Evolutionary conservation across 352 stramenopile genomes (phyloP), one percentile per base, ranked within the genome.

Genomic region (Pythium myriotylum): DNA sequence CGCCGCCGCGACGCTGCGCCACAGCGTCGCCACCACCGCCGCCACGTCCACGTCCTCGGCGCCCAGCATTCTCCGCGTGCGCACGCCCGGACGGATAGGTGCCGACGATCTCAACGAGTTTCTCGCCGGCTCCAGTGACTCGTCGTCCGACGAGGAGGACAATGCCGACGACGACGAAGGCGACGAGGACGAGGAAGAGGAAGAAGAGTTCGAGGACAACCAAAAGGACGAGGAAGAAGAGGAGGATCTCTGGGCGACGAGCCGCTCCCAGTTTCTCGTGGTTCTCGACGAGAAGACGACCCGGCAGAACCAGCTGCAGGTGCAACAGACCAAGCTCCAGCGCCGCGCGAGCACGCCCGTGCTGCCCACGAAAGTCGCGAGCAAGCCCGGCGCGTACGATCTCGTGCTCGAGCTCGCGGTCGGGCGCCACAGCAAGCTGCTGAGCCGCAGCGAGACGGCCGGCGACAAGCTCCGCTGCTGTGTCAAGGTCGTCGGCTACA

Each of bases 391-490:
- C 14, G 17, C 47, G 26, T 71, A 45, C 27, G 64, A 71, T 13
- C 39, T 92, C 29, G 86, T 78, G 14, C 60, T 92, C 23, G 74
- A 87, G n/a, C 67, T 92, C 35, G 58, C 77, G 20, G 61, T 92
- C 19, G 75, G 79, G 2, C 62, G 69, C 45, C 64, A 62, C 39
- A 84, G 79, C 61, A 87, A 81, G 54, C 63, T 92, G 50, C 62
- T 76, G 16, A 63, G 32, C 37, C 67, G 68, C 16, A 74, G 54
- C 2, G 81, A 86, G 46, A 67, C 67, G 8, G 45, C 54, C 22
- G 74, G 67, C 41, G 83, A 92, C 24, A 78, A 77, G 20, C 59
- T 60, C 2, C 71, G 72, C 4, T 88, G 78, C 51, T 86, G 83
- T 45, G 78, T 91, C 19, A 60, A 68, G 0, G 66, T 92, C 1